These are phyloP conservation scores for Plasmodium ovale DNA, from an alignment of 169 alveolate genomes.

Conservation along the genomic window DNA sequence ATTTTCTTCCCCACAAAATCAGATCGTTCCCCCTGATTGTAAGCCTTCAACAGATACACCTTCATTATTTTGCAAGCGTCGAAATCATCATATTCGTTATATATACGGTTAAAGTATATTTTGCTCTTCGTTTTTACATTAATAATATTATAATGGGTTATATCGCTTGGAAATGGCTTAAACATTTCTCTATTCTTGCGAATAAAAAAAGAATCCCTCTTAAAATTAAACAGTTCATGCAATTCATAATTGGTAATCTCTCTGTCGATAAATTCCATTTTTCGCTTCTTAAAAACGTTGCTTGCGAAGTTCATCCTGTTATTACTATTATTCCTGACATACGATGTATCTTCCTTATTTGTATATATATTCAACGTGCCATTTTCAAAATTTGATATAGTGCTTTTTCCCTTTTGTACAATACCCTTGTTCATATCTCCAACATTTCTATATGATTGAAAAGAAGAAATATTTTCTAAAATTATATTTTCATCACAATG, in stretches of 20 bases:
- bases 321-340: background rate
- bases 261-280: conserved; percentile 24
- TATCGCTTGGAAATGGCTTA: background rate
- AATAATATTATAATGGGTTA: conserved; percentile 18
- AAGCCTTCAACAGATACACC: conserved; percentile 16
- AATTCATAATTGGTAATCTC: conserved; percentile 58
- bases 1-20: background rate
- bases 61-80: conserved; percentile 39
- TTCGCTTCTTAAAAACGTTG: conserved; percentile 33
- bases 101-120: conserved; percentile 56
- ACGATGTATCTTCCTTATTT: conserved; percentile 16
- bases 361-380: background rate
- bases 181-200: conserved; percentile 40
- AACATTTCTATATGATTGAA: background rate
- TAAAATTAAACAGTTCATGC: conserved; percentile 45
- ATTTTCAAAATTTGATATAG: conserved; percentile 4
- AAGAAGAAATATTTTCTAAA: background rate
- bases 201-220: conserved; percentile 38
- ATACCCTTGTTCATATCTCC: conserved; percentile 3
- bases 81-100: conserved; percentile 40
- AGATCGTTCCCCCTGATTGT: background rate
- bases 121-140: conserved; percentile 26
- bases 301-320: background rate
- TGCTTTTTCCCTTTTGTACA: background rate
- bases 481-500: background rate